These are phyloP conservation scores for Saturnispora sekii DNA, from an alignment of 805 yeast species.

Conservation along the genomic window DNA sequence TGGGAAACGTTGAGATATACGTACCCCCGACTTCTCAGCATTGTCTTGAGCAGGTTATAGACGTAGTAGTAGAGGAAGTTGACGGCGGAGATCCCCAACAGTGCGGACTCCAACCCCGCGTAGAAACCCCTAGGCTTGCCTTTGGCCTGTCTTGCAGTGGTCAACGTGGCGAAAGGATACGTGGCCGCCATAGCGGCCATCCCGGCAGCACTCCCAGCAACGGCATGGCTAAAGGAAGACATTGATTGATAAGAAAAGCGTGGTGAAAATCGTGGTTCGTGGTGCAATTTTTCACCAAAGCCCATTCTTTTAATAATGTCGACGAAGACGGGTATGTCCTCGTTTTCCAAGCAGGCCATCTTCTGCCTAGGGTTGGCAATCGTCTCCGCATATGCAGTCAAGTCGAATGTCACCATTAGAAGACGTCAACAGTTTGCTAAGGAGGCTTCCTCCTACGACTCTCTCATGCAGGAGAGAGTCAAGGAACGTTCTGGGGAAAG, in stretches of 20 bases:
- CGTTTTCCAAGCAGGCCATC: conserved; percentile 26
- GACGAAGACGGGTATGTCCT: conserved; percentile 18
- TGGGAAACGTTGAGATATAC: conserved; percentile 49
- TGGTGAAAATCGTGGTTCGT: neutral
- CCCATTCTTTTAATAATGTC: conserved; percentile 11
- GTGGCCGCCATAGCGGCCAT: conserved; percentile 80
- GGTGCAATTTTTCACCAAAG: neutral
- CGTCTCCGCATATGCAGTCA: conserved; percentile 27
- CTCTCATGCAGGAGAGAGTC: conserved; percentile 19
- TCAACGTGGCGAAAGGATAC: conserved; percentile 78
- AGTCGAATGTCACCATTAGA: conserved; percentile 28
- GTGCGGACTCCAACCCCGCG: conserved; percentile 80
- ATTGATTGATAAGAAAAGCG: neutral
- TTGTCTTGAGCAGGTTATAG: conserved; percentile 54
- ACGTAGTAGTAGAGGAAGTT: conserved; percentile 87
- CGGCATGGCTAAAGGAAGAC: conserved; percentile 46
- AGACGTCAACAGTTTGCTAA: conserved; percentile 26
- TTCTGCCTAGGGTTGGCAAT: conserved; percentile 23
- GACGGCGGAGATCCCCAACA: conserved; percentile 76
- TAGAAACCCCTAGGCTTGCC: conserved; percentile 66
- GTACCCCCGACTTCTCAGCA: conserved; percentile 16
- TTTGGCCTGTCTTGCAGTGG: conserved; percentile 82
- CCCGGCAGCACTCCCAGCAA: conserved; percentile 93
- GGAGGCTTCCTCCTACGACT: conserved; percentile 27
- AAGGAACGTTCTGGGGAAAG: conserved; percentile 14